Percentiles rank a stretch among this genome's conserved stretches.
phyloP scores from a whole-genome alignment of 768 basidiomycete genomes.

The Serendipita sp. region DNA sequence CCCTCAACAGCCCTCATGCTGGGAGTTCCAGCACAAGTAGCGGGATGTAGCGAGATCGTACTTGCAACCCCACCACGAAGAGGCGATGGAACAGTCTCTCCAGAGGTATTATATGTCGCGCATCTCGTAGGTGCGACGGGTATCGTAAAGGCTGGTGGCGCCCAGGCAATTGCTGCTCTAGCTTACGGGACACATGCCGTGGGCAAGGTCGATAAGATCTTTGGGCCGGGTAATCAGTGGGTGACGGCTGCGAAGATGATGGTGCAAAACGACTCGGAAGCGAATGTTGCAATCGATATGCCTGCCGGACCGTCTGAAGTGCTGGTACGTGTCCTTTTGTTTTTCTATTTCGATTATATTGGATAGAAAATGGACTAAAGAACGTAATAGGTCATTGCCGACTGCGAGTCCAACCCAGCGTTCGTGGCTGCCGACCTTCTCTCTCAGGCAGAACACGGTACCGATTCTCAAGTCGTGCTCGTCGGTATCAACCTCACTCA shows the following conservation, averaged over 20 bases:
- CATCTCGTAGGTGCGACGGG: conserved; percentile 78
- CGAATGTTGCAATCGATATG: conserved; percentile 95
- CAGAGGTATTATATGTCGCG: conserved; percentile 96
- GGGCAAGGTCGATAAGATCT: conserved; percentile 98
- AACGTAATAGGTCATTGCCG: conserved; percentile 68
- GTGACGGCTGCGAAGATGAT: conserved; percentile 99
- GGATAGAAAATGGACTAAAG: background rate
- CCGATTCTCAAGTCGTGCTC: conserved; percentile 95
- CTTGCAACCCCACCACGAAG: conserved; percentile 85
- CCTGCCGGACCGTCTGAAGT: conserved; percentile 98
- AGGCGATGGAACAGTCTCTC: conserved; percentile 80
- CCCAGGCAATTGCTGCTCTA: conserved; percentile 88
- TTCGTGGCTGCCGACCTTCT: conserved; percentile 95
- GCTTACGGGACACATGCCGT: conserved; percentile 93
- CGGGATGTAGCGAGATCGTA: conserved; percentile 81
- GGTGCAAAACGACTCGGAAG: conserved; percentile 96
- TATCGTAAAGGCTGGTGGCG: conserved; percentile 88
- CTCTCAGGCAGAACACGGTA: conserved; percentile 95
- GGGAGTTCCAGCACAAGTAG: conserved; percentile 93
- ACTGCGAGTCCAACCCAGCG: conserved; percentile 66
- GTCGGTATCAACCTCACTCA: conserved; percentile 57
- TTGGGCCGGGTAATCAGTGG: conserved; percentile 99
- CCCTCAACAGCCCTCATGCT: conserved; percentile 97
- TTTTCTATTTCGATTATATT: background rate
- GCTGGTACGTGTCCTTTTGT: conserved; percentile 41